phyloP scores from a whole-genome alignment of 225 moss, liverwort and hornwort species.

The Physcomitrium patens region DNA sequence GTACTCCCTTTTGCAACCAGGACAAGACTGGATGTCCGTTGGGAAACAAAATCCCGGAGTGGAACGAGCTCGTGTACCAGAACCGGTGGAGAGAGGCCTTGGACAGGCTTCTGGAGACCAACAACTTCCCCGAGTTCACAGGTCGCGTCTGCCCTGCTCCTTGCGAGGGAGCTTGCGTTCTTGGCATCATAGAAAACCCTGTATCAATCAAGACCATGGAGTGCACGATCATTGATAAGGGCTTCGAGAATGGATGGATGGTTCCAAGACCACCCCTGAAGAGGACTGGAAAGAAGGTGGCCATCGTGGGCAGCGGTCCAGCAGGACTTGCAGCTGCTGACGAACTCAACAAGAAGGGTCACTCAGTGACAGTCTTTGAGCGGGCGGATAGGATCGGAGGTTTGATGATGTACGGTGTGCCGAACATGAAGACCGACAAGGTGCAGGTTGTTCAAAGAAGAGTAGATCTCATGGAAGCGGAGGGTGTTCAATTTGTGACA shows the following conservation, averaged over 20 bases:
- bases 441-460: conserved; percentile 56
- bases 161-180: conserved; percentile 69
- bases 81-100: conserved; percentile 66
- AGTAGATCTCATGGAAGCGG: conserved; percentile 55
- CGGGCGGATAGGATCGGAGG: conserved; percentile 66
- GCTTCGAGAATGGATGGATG: conserved; percentile 71
- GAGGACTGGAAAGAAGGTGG: conserved; percentile 63
- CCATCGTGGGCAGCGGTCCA: conserved; percentile 70
- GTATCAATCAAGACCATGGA: conserved; percentile 73
- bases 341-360: conserved; percentile 66
- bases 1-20: conserved; percentile 73
- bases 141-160: conserved; percentile 71
- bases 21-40: conserved; percentile 64
- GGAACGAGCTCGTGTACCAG: conserved; percentile 68
- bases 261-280: conserved; percentile 51
- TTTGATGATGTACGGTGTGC: conserved; percentile 75
- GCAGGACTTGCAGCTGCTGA: conserved; percentile 72
- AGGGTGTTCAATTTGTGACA: conserved; percentile 57
- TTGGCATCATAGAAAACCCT: conserved; percentile 65
- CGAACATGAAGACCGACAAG: conserved; percentile 77
- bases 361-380: conserved; percentile 64
- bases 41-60: conserved; percentile 74
- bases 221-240: conserved; percentile 69
- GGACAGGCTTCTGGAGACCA: conserved; percentile 61
- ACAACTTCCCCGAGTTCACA: conserved; percentile 72